Percentiles rank a stretch among this genome's conserved stretches.
Conservation (phyloP, 2,329 filamentous ascomycete genomes). For the Penicillium capsulatum region DNA sequence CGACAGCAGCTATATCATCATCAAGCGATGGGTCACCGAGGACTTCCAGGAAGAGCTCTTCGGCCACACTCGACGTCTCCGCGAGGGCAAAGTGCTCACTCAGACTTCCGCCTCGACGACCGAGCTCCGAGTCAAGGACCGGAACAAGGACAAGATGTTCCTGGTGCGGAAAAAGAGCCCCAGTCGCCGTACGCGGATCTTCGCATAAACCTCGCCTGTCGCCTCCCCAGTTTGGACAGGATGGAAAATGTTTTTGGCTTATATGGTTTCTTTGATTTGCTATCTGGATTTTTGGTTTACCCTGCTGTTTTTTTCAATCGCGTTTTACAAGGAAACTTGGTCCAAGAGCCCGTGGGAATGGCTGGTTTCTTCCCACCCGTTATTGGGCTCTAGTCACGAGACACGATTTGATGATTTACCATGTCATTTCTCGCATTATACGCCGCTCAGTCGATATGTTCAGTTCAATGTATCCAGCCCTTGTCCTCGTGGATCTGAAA, state of each 20-base stretch:
- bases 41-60: constrained; percentile 68
- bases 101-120: constrained; percentile 36
- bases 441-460: too few species aligned
- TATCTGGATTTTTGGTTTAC: too few species aligned
- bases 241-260: not conserved
- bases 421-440: too few species aligned
- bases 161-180: constrained; percentile 46
- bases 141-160: constrained; percentile 43
- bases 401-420: too few species aligned
- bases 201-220: constrained; percentile 15
- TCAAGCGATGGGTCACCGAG: constrained; percentile 69
- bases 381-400: too few species aligned
- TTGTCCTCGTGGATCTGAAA: too few species aligned
- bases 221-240: too few species aligned
- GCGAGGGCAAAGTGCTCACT: constrained; percentile 49
- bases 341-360: too few species aligned
- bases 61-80: constrained; percentile 63
- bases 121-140: constrained; percentile 42
- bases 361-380: too few species aligned
- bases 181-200: constrained; percentile 32
- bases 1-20: constrained; percentile 66
- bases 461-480: too few species aligned
- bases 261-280: not conserved
- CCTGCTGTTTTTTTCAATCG: too few species aligned
- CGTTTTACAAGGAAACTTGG: too few species aligned